A percentile compares a stretch with the other conserved stretches of the same genome.
These are phyloP conservation scores for Citrullus mucosospermus DNA, from an alignment of 306 rosid species.

Conservation along the genomic window DNA sequence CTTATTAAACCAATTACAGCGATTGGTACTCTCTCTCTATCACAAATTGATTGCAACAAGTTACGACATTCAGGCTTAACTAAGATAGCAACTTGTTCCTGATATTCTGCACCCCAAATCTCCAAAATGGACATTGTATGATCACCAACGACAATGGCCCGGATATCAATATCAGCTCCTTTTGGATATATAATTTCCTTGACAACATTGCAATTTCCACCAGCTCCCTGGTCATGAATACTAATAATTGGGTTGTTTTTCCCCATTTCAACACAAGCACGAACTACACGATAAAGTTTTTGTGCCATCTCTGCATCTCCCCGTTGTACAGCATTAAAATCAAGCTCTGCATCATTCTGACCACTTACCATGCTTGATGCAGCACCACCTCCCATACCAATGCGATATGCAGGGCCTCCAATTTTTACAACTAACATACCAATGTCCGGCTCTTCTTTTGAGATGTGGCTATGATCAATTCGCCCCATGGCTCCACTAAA, in stretches of 20 bases:
- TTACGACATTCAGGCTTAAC: conserved; percentile 49
- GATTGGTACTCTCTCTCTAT: conserved; percentile 73
- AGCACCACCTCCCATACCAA: conserved; percentile 96
- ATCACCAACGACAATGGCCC: conserved; percentile 40
- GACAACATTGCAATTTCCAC: conserved; percentile 86
- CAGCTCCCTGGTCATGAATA: conserved; percentile 93
- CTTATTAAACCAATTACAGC: conserved; percentile 76
- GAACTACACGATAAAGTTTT: conserved; percentile 79
- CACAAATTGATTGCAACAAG: conserved; percentile 37
- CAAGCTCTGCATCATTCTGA: conserved; percentile 84
- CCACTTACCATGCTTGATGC: conserved; percentile 98
- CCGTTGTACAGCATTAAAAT: conserved; percentile 89
- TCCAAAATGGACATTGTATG: no score
- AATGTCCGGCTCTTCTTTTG: conserved; percentile 76
- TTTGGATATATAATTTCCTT: conserved; percentile 32
- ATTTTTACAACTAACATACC: conserved; percentile 86
- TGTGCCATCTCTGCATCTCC: conserved; percentile 99
- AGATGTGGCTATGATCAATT: conserved; percentile 67
- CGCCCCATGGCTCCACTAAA: conserved; percentile 89
- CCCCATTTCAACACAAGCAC: conserved; percentile 90
- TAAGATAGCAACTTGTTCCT: no score
- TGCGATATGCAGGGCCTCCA: conserved; percentile 98
- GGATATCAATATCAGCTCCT: conserved; percentile 38
- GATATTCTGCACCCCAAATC: no score
- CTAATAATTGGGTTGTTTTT: conserved; percentile 72